Conservation (phyloP, 345 rosid genomes). For the Eucalyptus erythrocorys region DNA sequence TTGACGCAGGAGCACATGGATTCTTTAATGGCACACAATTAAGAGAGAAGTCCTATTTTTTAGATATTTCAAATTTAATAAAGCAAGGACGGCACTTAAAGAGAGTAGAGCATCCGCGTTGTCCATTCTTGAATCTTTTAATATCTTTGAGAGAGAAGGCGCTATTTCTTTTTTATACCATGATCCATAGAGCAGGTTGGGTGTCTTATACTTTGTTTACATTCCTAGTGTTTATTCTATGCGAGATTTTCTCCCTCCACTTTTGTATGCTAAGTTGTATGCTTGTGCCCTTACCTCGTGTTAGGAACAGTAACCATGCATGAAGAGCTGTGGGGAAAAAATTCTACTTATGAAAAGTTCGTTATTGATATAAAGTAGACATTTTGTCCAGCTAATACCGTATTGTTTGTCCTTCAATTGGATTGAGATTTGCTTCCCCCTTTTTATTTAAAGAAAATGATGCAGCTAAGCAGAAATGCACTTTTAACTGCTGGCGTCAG, state of each 20-base stretch:
- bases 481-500: not conserved
- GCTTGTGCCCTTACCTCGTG: not conserved
- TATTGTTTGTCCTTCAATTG: not conserved
- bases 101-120: not conserved
- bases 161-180: not conserved
- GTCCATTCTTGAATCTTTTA: not conserved
- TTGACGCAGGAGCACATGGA: not conserved
- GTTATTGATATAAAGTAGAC: not conserved
- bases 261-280: not conserved
- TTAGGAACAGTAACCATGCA: not conserved
- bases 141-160: not conserved
- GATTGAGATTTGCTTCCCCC: not conserved
- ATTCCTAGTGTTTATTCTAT: not conserved
- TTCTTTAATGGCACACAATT: not conserved
- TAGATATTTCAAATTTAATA: not conserved
- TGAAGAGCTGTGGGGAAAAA: not conserved
- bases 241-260: not conserved
- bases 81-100: not conserved
- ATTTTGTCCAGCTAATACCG: not conserved
- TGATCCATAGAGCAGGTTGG: not conserved
- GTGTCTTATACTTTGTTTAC: not conserved
- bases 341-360: not conserved
- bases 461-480: not conserved
- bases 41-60: not conserved
- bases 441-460: not conserved